Evolutionary conservation across 1,284 basidiomycete species (phyloP).

Genomic region (Apiotrichum brassicae): DNA sequence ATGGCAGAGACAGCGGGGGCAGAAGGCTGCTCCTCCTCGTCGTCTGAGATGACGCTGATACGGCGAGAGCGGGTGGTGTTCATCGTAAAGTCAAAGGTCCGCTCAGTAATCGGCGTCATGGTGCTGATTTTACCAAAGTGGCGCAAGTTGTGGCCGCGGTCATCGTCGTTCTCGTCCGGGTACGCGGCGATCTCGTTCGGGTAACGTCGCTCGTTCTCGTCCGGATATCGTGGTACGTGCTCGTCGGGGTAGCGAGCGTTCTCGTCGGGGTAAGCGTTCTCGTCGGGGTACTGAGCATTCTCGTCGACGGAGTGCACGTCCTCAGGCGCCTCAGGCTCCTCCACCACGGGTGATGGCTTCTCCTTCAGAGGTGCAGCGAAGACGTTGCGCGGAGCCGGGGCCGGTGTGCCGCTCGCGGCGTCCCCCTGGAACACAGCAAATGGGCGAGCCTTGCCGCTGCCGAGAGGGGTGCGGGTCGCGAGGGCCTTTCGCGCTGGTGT

Average conservation of each 20-base stretch:
- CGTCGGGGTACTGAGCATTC: background rate
- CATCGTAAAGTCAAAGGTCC: constrained; percentile 75
- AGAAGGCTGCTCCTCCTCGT: background rate
- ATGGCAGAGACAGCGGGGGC: no score
- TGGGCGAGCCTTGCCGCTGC: constrained; percentile 25
- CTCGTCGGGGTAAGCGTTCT: constrained; percentile 2
- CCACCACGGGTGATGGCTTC: constrained; percentile 8
- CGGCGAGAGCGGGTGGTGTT: constrained; percentile 3
- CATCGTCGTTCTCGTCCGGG: constrained; percentile 13
- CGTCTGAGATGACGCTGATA: background rate
- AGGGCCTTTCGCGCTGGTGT: constrained; percentile 32
- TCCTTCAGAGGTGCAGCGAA: no score
- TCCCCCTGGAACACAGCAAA: constrained; percentile 41
- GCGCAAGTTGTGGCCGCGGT: background rate
- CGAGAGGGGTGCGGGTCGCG: constrained; percentile 22
- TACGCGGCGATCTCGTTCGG: background rate
- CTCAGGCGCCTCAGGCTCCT: constrained; percentile 5
- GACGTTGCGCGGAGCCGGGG: constrained; percentile 14
- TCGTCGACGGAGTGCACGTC: background rate
- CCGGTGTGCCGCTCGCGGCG: constrained; percentile 20
- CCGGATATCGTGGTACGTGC: constrained; percentile 18
- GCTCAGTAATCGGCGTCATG: constrained; percentile 92
- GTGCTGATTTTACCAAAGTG: constrained; percentile 50
- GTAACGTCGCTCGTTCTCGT: constrained; percentile 10
- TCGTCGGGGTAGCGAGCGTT: constrained; percentile 9